phyloP scores from a whole-genome alignment of 202 grass and related monocot species.

The Bolboschoenoplectus hybrid region DNA sequence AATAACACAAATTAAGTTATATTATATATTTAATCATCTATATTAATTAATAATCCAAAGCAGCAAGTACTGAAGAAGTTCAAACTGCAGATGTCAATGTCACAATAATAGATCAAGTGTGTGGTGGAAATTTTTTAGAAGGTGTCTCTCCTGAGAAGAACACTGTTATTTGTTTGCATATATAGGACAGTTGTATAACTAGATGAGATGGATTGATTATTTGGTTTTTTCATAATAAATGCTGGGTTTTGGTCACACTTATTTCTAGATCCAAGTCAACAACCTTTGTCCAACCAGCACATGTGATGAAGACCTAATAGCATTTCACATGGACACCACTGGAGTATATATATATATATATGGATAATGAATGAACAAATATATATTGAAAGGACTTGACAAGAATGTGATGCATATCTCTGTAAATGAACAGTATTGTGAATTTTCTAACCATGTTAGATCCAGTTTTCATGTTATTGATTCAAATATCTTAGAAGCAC shows the following conservation, averaged over 20 bases:
- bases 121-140: too few relatives aligned
- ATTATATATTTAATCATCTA: too few relatives aligned
- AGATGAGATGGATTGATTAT: background rate
- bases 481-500: too few relatives aligned
- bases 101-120: too few relatives aligned
- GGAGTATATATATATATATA: background rate
- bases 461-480: too few relatives aligned
- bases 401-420: background rate
- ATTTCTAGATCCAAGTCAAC: conserved; percentile 24
- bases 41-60: too few relatives aligned
- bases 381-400: background rate
- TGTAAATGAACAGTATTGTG: too few relatives aligned
- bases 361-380: background rate
- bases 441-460: too few relatives aligned
- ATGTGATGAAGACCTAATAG: conserved; percentile 4
- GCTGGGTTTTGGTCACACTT: background rate
- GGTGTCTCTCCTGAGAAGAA: background rate
- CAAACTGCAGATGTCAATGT: too few relatives aligned
- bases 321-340: conserved; percentile 19
- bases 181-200: background rate
- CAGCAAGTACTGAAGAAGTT: too few relatives aligned
- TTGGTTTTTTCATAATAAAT: conserved; percentile 10
- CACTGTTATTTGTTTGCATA: background rate
- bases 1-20: too few relatives aligned
- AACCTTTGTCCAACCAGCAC: background rate